Percentiles rank a stretch among this genome's conserved stretches.
Evolutionary conservation across 1,284 basidiomycete genomes (phyloP).

Genomic region (Mycosarcoma mackinlayi): DNA sequence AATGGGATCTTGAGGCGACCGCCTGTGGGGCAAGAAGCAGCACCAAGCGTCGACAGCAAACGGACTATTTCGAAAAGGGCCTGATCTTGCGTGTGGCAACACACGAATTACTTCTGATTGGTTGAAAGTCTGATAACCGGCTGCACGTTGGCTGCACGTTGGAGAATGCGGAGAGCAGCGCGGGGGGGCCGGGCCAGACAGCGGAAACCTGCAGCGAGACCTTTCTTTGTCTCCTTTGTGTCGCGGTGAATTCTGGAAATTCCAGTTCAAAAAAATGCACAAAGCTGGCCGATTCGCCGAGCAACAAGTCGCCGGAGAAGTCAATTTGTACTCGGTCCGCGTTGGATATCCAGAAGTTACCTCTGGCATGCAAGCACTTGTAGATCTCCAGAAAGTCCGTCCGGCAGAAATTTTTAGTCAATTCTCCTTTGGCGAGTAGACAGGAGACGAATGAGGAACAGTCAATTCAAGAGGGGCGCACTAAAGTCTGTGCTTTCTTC

Average conservation of each 20-base stretch:
- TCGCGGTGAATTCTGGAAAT: constrained; percentile 1
- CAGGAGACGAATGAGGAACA: too few relatives aligned
- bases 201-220: not conserved
- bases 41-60: too few relatives aligned
- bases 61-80: too few relatives aligned
- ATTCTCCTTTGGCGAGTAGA: too few relatives aligned
- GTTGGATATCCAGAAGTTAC: constrained; percentile 1
- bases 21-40: too few relatives aligned
- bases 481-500: too few relatives aligned
- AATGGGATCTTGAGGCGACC: too few relatives aligned
- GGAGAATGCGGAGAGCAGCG: constrained; percentile 9
- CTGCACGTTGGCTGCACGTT: not conserved
- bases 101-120: constrained; percentile 1
- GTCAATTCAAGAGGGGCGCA: too few relatives aligned
- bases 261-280: constrained; percentile 12
- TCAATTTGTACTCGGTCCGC: not conserved
- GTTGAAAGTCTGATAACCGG: not conserved
- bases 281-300: constrained; percentile 7
- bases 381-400: too few relatives aligned
- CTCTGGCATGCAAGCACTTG: too few relatives aligned
- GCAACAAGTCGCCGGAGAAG: constrained; percentile 4
- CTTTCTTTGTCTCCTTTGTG: not conserved
- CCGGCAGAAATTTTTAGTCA: too few relatives aligned
- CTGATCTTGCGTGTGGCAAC: too few relatives aligned
- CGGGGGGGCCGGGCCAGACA: not conserved